phyloP scores from a whole-genome alignment of 371 early-diverging fungal genomes.

The Scutellospora calospora region DNA sequence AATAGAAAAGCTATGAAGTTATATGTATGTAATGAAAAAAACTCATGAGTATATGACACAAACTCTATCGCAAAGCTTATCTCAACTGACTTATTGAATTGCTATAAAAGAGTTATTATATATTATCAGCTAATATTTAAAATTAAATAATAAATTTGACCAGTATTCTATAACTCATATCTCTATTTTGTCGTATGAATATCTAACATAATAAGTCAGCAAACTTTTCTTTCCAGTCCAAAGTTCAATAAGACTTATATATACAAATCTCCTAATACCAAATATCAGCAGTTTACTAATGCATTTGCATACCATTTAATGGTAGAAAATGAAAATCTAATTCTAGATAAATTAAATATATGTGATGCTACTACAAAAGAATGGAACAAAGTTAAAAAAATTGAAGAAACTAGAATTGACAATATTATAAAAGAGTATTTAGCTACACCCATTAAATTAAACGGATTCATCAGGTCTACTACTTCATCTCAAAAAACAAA shows the following conservation, averaged over 20 bases:
- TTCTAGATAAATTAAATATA: not conserved
- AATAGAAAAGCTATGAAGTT: not conserved
- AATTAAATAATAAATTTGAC: not conserved
- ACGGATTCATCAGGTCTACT: too few species aligned
- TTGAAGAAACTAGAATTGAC: not conserved
- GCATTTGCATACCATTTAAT: not conserved
- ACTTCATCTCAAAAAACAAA: too few species aligned
- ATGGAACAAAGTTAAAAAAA: not conserved
- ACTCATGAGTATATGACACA: not conserved
- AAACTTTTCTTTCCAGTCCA: not conserved
- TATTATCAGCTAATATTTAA: not conserved
- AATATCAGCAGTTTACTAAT: not conserved
- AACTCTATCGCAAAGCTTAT: not conserved
- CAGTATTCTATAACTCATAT: not conserved
- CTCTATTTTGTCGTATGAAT: not conserved
- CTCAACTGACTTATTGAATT: not conserved
- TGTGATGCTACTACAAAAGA: not conserved
- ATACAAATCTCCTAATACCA: not conserved
- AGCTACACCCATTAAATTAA: not conserved
- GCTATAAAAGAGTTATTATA: not conserved
- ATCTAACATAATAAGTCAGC: not conserved
- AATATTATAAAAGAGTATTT: not conserved
- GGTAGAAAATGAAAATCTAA: not conserved
- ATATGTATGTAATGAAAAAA: not conserved
- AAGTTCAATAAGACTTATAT: not conserved